Base-by-base conservation (phyloP, 768 basidiomycete species). In the Holtermannia corniformis region DNA sequence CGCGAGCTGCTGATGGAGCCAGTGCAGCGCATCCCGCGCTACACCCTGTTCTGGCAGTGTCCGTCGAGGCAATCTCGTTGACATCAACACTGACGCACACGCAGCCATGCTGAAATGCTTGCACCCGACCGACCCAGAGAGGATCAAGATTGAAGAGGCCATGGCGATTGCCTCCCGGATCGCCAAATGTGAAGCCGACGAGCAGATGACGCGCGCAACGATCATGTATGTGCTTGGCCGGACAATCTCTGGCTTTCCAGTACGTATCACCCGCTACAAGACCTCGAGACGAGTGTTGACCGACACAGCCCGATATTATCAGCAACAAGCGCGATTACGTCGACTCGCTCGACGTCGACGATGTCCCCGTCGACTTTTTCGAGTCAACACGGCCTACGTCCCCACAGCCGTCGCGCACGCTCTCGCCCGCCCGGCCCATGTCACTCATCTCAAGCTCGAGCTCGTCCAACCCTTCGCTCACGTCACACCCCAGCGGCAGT, bases 1-100 rank as follows among this genome's bases (percentile, higher is more conserved):
- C 80, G 91, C 23, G 91, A 93, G 68, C 80, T 95, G 46, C 78
- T 96, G 20, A 93, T 93, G 83, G 92, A 97, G 60, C 92, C 92
- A 14, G 88, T 95, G 4, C 92, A 97, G 65, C 82, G 92, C 27
- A 89, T 97, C 64, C 91, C 92, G 3, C 79, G 93, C 59, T 96
- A 96, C 73, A 92, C 89, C 1, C 77, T 97, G 22, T 78, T 97
- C 59, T 88, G 93, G 72, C 84, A 87, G 54, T 71, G 76, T n/a
- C n/a, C n/a, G n/a, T n/a, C n/a, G n/a, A n/a, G n/a, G n/a, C n/a
- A n/a, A n/a, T n/a, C n/a, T n/a, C n/a, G n/a, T n/a, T n/a, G n/a
- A n/a, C n/a, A n/a, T n/a, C n/a, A 19, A 40, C 41, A 21, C 56
- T 56, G 24, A 58, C 25, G 41, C 25, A n/a, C n/a, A n/a, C n/a